phyloP scores from a whole-genome alignment of 108 stramenopile species.

The Skeletonema potamos region DNA sequence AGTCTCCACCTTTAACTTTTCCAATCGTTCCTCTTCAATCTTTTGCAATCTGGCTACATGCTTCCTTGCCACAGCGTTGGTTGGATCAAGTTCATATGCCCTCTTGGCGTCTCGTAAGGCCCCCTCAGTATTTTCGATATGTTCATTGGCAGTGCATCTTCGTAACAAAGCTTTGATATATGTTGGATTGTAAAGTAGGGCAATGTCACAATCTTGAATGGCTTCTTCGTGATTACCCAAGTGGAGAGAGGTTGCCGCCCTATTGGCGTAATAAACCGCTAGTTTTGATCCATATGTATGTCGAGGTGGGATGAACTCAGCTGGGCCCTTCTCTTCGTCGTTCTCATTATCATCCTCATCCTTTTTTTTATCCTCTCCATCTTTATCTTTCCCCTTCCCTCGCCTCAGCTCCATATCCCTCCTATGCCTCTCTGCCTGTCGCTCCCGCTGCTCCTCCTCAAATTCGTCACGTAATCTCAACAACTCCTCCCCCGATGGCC shows the following conservation, averaged over 20 bases:
- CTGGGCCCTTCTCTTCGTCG: neutral
- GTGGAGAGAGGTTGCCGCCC: constrained; percentile 71
- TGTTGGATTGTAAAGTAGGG: constrained; percentile 66
- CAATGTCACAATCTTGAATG: constrained; percentile 72
- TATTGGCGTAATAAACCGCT: constrained; percentile 80
- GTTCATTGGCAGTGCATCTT: constrained; percentile 69
- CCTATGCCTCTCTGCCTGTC: constrained; percentile 11
- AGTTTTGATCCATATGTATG: constrained; percentile 56
- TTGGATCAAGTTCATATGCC: constrained; percentile 70
- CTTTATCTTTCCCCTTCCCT: neutral
- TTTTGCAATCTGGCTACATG: constrained; percentile 68
- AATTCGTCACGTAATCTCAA: constrained; percentile 49
- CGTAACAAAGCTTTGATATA: constrained; percentile 89
- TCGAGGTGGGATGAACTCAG: constrained; percentile 35
- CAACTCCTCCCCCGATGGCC: constrained; percentile 50
- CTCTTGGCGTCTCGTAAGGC: constrained; percentile 69
- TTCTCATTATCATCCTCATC: constrained; percentile 5
- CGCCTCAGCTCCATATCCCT: constrained; percentile 17
- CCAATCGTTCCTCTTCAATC: constrained; percentile 74
- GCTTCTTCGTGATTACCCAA: constrained; percentile 72
- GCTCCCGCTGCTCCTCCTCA: constrained; percentile 20
- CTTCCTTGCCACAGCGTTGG: constrained; percentile 50
- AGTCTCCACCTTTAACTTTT: constrained; percentile 93
- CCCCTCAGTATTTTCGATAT: constrained; percentile 58
- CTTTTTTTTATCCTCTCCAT: constrained; percentile 15